These are phyloP conservation scores for Bathelium albidoporum DNA, from an alignment of 495 filamentous ascomycete genomes.

Conservation along the genomic window DNA sequence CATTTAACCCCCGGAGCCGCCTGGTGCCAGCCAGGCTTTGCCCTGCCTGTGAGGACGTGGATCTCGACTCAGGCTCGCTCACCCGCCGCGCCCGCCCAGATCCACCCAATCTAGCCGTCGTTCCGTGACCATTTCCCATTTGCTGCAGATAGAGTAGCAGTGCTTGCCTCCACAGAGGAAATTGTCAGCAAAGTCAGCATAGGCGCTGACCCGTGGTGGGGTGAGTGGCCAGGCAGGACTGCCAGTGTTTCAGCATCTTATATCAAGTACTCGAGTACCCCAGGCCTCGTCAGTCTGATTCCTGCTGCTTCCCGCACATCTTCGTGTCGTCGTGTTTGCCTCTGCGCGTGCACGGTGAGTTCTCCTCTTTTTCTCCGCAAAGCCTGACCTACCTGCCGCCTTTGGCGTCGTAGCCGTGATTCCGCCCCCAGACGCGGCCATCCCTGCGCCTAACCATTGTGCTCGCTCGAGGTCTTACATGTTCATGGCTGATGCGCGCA, in stretches of 20 bases:
- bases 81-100: background rate
- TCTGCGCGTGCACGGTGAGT: background rate
- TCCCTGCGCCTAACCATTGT: background rate
- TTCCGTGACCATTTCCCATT: background rate
- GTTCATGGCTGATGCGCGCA: background rate
- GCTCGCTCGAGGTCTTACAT: background rate
- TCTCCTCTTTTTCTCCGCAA: conserved; percentile 4
- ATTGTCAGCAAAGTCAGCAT: background rate
- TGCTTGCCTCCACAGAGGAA: too few species aligned
- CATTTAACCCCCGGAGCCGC: background rate
- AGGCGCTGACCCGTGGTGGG: background rate
- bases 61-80: background rate
- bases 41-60: background rate
- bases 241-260: background rate
- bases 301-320: background rate
- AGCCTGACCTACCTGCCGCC: background rate
- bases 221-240: background rate
- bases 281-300: background rate
- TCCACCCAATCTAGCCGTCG: background rate
- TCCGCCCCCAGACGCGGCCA: background rate
- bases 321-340: conserved; percentile 2
- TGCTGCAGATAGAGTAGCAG: conserved; percentile 1
- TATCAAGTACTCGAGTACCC: background rate
- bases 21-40: background rate
- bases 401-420: conserved; percentile 1